Evolutionary conservation across 1,284 basidiomycete genomes (phyloP), one percentile per base, ranked within the genome.

Genomic region (Moesziomyces antarcticus): DNA sequence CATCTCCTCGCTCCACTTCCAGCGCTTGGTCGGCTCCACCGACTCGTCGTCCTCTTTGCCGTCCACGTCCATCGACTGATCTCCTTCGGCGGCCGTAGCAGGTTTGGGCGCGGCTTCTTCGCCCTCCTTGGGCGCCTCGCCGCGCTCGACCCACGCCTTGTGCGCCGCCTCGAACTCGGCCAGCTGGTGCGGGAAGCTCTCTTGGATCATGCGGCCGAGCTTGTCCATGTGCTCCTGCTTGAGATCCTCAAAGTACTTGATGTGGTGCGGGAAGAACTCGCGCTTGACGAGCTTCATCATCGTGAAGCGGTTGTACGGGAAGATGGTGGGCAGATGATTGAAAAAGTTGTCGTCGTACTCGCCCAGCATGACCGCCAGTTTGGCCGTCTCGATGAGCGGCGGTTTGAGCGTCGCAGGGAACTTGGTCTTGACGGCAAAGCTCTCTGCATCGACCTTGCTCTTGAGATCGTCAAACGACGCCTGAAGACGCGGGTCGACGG

Each of bases 331-430:
- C 89, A 97, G 91, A 41, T 91, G 87, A 79, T 90, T 91, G 86
- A 96, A 96, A 83, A 95, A 96, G 80, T 92, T 90, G 21, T 95
- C 93, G 78, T 93, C 91, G 85, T 94, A 96, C 83, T 95, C 92
- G 83, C 90, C 92, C 40, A 93, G 87, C 54, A 89, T 87, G 77
- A 96, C 90, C 0, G 95, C 95, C 53, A 91, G 87, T 51, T 92
- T 85, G 1, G 93, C 92, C 37, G 93, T 88, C 33, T 89, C 85
- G 33, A 88, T 86, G 7, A 97, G 88, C 5, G 89, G 80, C 0
- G 91, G 91, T 77, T 93, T 94, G 78, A 98, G 86, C 5, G 85
- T 81, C 0, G 91, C 90, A 7, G 94, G 94, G 86, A 97, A 97
- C 84, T 94, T 96, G 80, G 90, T 90, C 86, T 92, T 93, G 62